These are phyloP conservation scores for Leccinellum luteum DNA, from an alignment of 768 basidiomycete genomes.

Conservation along the genomic window DNA sequence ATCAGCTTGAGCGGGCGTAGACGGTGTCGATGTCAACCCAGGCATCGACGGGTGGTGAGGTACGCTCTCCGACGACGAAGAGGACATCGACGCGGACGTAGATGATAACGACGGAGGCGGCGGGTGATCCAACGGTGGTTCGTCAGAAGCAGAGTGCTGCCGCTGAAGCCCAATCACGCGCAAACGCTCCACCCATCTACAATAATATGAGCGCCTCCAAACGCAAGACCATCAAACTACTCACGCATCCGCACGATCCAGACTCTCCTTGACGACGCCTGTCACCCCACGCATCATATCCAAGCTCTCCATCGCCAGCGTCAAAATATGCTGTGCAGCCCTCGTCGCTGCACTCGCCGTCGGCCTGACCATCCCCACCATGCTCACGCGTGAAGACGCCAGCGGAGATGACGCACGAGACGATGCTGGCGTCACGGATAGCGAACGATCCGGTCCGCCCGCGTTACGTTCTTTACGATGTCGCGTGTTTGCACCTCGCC, in stretches of 20 bases:
- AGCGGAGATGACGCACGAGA: constrained; percentile 37
- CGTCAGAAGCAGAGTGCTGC: constrained; percentile 29
- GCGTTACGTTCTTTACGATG: constrained; percentile 40
- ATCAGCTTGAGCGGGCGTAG: constrained; percentile 27
- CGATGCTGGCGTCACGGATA: constrained; percentile 31
- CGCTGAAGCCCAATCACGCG: constrained; percentile 76
- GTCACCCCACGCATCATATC: constrained; percentile 92
- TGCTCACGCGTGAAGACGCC: constrained; percentile 21
- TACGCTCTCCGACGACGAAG: background rate
- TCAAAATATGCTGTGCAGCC: constrained; percentile 78
- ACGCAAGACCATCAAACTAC: constrained; percentile 25
- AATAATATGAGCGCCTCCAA: constrained; percentile 2
- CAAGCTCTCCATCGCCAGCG: constrained; percentile 85
- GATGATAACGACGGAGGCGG: background rate
- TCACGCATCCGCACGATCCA: constrained; percentile 84
- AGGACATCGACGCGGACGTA: background rate
- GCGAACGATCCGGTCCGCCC: constrained; percentile 31
- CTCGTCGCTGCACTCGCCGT: constrained; percentile 59
- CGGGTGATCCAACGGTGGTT: constrained; percentile 8
- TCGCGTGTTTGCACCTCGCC: constrained; percentile 20
- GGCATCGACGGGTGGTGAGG: constrained; percentile 22
- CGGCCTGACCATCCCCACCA: constrained; percentile 24
- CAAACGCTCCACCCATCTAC: constrained; percentile 81
- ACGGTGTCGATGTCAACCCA: constrained; percentile 30
- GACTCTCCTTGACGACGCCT: constrained; percentile 81